phyloP scores from a whole-genome alignment of 495 filamentous ascomycete species.

The Hypoxylon perforatum region DNA sequence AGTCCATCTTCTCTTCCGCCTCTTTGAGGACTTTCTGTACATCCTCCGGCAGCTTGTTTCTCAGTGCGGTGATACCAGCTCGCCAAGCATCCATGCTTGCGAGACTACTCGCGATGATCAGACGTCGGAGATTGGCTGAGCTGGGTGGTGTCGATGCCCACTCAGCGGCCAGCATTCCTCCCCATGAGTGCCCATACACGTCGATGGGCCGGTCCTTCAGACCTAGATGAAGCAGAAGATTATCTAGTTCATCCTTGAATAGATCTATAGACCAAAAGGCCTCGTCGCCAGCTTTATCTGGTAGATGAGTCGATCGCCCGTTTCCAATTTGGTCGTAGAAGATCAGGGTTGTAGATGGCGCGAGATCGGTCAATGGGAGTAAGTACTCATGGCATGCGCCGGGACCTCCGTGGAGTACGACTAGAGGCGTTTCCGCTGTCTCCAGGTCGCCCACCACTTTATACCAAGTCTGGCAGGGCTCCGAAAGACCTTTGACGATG shows the following conservation, averaged over 20 bases:
- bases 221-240: slow-evolving; percentile 54
- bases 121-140: slow-evolving; percentile 33
- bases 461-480: slow-evolving; percentile 52
- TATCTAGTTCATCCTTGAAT: slow-evolving; percentile 62
- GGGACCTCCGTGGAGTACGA: slow-evolving; percentile 61
- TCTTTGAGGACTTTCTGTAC: slow-evolving; percentile 31
- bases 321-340: slow-evolving; percentile 67
- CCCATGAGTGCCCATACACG: slow-evolving; percentile 63
- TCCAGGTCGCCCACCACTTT: slow-evolving; percentile 49
- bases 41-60: slow-evolving; percentile 29
- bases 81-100: slow-evolving; percentile 41
- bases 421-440: slow-evolving; percentile 43
- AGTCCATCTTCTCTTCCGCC: slow-evolving; percentile 37
- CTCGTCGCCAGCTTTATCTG: slow-evolving; percentile 52
- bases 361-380: slow-evolving; percentile 50
- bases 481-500: slow-evolving; percentile 32
- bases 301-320: slow-evolving; percentile 59
- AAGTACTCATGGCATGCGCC: slow-evolving; percentile 59
- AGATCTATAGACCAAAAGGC: slow-evolving; percentile 60
- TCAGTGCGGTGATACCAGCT: slow-evolving; percentile 14
- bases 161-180: slow-evolving; percentile 59
- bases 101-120: slow-evolving; percentile 39
- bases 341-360: slow-evolving; percentile 51
- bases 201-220: slow-evolving; percentile 51
- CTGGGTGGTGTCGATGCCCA: slow-evolving; percentile 47